Evolutionary conservation across 306 rosid species (phyloP).

Genomic region (Castanea crenata): DNA sequence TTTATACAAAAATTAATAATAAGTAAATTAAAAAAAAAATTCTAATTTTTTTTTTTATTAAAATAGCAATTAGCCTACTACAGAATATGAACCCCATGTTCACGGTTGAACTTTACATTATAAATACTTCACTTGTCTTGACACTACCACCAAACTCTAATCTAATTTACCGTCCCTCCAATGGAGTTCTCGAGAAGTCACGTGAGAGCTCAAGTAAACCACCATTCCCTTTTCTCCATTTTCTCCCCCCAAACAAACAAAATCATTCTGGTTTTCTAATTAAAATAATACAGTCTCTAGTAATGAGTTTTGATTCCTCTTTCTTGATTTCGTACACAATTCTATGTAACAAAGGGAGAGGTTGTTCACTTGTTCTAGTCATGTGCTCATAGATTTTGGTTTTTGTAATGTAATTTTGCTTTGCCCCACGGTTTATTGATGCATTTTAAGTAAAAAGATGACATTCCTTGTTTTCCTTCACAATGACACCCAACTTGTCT

Average conservation of each 20-base stretch:
- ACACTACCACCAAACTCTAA: constrained; percentile 10
- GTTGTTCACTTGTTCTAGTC: too few species aligned
- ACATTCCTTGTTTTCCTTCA: not conserved
- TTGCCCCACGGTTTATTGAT: too few species aligned
- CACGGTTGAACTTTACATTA: not conserved
- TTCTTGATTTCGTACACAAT: too few species aligned
- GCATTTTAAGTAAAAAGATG: too few species aligned
- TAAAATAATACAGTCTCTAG: too few species aligned
- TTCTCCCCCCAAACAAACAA: not conserved
- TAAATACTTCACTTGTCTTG: constrained; percentile 8
- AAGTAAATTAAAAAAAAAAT: not conserved
- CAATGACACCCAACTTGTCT: not conserved
- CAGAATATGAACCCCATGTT: not conserved
- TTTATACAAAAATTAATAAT: not conserved
- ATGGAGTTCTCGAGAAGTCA: constrained; percentile 18
- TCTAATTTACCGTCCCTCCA: not conserved
- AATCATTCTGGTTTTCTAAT: not conserved
- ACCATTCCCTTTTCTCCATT: constrained; percentile 4
- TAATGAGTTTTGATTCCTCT: too few species aligned
- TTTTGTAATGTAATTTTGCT: not conserved
- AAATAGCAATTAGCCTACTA: not conserved
- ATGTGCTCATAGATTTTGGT: not conserved
- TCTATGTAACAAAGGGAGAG: too few species aligned
- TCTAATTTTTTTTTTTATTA: not conserved
- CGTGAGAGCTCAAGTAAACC: constrained; percentile 29